A percentile compares a stretch with the other conserved stretches of the same genome.
Conservation (phyloP, 305 asterid genomes). For the Withania somnifera region DNA sequence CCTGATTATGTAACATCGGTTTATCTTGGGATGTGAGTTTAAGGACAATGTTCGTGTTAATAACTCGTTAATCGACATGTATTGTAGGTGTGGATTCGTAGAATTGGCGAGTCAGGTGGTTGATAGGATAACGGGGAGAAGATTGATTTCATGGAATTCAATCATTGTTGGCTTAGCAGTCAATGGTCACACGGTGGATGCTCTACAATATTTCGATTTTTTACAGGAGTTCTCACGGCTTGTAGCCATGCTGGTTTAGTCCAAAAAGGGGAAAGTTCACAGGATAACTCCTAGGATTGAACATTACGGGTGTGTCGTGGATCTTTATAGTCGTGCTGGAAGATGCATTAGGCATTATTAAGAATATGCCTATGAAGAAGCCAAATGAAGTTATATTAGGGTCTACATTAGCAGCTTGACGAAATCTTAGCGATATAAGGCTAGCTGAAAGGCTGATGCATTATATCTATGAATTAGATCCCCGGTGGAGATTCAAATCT, state of each 20-base stretch:
- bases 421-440: conserved; percentile 24
- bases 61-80: conserved; percentile 67
- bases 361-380: conserved; percentile 57
- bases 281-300: conserved; percentile 52
- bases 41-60: conserved; percentile 33
- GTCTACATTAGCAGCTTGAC: conserved; percentile 60
- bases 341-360: conserved; percentile 44
- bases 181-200: conserved; percentile 45
- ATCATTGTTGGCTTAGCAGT: conserved; percentile 60
- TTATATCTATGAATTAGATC: conserved; percentile 30
- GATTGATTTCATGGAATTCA: conserved; percentile 74
- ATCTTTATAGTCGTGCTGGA: conserved; percentile 66
- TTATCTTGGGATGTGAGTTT: conserved; percentile 18
- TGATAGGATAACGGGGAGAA: conserved; percentile 37
- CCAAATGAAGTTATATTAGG: conserved; percentile 67
- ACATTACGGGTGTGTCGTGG: conserved; percentile 74
- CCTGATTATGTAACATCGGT: conserved; percentile 71
- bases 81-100: conserved; percentile 60
- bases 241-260: conserved; percentile 78
- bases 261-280: conserved; percentile 27
- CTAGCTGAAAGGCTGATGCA: conserved; percentile 56
- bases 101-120: conserved; percentile 57
- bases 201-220: conserved; percentile 37
- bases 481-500: conserved; percentile 46
- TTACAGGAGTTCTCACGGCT: conserved; percentile 72